These are phyloP conservation scores for Dipteronia sinensis DNA, from an alignment of 345 rosid species.

Conservation along the genomic window DNA sequence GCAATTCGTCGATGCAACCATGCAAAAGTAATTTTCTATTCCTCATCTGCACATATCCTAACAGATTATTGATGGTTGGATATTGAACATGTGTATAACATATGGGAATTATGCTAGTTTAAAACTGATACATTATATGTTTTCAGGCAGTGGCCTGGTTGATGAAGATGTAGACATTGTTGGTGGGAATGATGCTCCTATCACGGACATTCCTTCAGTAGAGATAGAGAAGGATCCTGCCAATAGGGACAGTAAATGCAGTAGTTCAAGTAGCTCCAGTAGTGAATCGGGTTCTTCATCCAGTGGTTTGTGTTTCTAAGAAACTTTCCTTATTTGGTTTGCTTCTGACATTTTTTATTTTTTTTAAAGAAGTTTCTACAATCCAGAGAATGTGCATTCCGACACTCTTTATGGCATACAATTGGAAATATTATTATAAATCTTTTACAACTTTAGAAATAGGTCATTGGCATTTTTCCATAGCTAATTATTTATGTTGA, in stretches of 20 bases:
- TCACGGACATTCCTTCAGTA: slow-evolving; percentile 51
- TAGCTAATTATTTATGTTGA: neutral
- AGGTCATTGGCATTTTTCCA: neutral
- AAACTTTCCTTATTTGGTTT: slow-evolving; percentile 20
- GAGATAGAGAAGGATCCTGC: slow-evolving; percentile 64
- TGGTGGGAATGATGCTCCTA: slow-evolving; percentile 71
- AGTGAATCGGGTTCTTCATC: slow-evolving; percentile 80
- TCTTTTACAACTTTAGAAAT: neutral
- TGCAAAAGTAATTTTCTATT: slow-evolving; percentile 54
- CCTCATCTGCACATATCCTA: slow-evolving; percentile 16
- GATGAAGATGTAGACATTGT: slow-evolving; percentile 84
- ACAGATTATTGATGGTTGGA: neutral
- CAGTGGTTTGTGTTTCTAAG: slow-evolving; percentile 60
- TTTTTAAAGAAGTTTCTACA: neutral
- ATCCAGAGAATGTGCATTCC: neutral
- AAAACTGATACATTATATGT: slow-evolving; percentile 19
- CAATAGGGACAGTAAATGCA: slow-evolving; percentile 51
- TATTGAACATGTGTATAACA: neutral
- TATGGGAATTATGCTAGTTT: slow-evolving; percentile 16
- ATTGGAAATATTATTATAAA: neutral
- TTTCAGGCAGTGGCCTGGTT: slow-evolving; percentile 56
- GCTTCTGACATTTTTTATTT: neutral
- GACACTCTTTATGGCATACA: neutral
- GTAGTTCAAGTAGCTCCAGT: slow-evolving; percentile 73
- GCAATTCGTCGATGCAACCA: slow-evolving; percentile 62